phyloP scores from a whole-genome alignment of 2,329 filamentous ascomycete genomes.

The Parastagonospora nodorum region DNA sequence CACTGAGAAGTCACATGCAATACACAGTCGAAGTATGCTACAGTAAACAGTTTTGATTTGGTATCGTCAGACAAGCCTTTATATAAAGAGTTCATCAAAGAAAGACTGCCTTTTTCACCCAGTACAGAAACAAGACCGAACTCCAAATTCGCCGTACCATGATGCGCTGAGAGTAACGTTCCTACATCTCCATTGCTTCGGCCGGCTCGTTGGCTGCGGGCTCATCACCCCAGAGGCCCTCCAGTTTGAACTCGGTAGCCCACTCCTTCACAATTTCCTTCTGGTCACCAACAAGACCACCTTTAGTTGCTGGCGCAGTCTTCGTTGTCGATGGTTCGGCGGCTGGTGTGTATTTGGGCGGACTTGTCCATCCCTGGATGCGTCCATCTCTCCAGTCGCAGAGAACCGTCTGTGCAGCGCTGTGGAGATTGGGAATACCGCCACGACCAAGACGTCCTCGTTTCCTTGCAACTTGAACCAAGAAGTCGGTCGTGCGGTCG shows the following conservation, averaged over 20 bases:
- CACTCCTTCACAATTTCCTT: conserved; percentile 90
- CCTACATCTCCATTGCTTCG: conserved; percentile 43
- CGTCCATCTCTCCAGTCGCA: conserved; percentile 97
- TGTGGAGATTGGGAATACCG: conserved; percentile 84
- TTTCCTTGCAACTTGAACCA: conserved; percentile 94
- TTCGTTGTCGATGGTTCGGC: conserved; percentile 50
- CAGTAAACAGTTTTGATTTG: neutral
- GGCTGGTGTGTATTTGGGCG: conserved; percentile 68
- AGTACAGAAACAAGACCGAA: conserved; percentile 8
- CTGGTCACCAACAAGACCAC: conserved; percentile 59
- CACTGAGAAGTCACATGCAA: no score
- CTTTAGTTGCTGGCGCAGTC: conserved; percentile 38
- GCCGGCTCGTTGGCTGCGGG: conserved; percentile 36
- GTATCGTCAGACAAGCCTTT: conserved; percentile 1
- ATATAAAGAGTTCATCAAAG: neutral
- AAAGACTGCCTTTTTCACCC: neutral
- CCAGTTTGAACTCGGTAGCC: conserved; percentile 93
- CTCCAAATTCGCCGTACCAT: conserved; percentile 4
- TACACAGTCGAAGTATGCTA: no score
- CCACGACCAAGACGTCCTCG: conserved; percentile 85
- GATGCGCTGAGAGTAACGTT: neutral
- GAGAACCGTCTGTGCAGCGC: conserved; percentile 89
- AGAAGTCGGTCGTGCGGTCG: conserved; percentile 85
- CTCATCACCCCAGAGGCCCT: conserved; percentile 84
- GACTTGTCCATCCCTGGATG: conserved; percentile 88